Percentiles rank a stretch among this genome's conserved stretches.
These are phyloP conservation scores for Striga hermonthica DNA, from an alignment of 305 asterid species.

Conservation along the genomic window DNA sequence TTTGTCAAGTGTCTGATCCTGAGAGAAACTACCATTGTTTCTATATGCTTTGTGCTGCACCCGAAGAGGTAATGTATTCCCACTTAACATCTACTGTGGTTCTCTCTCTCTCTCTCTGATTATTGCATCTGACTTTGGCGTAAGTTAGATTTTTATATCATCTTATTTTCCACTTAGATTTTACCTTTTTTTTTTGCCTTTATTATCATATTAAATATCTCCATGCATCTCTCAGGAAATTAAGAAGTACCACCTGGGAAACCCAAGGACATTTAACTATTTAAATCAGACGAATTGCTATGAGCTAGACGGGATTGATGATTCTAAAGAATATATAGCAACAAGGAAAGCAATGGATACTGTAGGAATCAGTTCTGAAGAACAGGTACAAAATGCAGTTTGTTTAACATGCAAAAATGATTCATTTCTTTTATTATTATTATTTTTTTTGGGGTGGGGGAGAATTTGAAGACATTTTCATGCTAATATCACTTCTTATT, in stretches of 20 bases:
- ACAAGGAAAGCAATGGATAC: constrained; percentile 78
- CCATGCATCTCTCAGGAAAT: constrained; percentile 41
- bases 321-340: constrained; percentile 57
- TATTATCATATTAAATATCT: not conserved
- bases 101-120: constrained; percentile 36
- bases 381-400: constrained; percentile 47
- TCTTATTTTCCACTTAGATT: too few species aligned
- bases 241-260: constrained; percentile 55
- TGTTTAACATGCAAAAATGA: constrained; percentile 20
- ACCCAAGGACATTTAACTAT: constrained; percentile 69
- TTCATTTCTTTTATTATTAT: not conserved
- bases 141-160: too few species aligned
- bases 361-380: constrained; percentile 68
- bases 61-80: constrained; percentile 42
- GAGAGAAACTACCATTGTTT: constrained; percentile 66
- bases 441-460: too few species aligned
- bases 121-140: too few species aligned
- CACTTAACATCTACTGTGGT: constrained; percentile 22
- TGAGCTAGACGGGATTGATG: constrained; percentile 60
- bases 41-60: constrained; percentile 68
- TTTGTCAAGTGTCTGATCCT: constrained; percentile 63
- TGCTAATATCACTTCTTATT: constrained; percentile 7
- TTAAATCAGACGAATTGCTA: constrained; percentile 65
- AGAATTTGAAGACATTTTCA: not conserved
- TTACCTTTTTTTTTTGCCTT: not conserved